phyloP scores from a whole-genome alignment of 1,284 basidiomycete species.

The Ceraceosorus guamensis region DNA sequence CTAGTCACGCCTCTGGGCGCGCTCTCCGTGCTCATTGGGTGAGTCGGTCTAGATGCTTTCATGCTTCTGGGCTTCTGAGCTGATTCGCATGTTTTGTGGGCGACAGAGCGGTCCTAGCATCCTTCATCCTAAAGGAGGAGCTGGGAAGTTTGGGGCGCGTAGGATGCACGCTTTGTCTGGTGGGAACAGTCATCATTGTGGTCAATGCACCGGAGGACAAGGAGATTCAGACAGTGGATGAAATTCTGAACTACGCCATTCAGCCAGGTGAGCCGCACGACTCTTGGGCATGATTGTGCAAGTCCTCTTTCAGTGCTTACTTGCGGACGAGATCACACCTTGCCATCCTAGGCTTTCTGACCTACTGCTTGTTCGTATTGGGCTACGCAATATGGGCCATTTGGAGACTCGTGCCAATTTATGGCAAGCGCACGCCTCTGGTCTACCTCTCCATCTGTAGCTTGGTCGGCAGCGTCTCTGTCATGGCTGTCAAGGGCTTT shows the following conservation, averaged over 20 bases:
- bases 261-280: constrained; percentile 59
- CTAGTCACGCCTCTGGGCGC: constrained; percentile 93
- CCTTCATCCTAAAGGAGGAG: constrained; percentile 85
- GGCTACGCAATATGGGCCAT: constrained; percentile 74
- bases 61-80: not conserved
- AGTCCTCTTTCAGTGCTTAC: not conserved
- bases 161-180: constrained; percentile 82
- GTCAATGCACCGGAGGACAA: constrained; percentile 95
- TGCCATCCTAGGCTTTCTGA: constrained; percentile 51
- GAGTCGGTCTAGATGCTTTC: constrained; percentile 42
- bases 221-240: constrained; percentile 84
- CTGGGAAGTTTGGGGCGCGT: constrained; percentile 85
- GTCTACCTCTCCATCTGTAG: constrained; percentile 94
- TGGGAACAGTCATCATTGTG: constrained; percentile 88
- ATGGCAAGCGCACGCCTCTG: constrained; percentile 79
- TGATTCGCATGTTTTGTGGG: constrained; percentile 1
- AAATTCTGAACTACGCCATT: constrained; percentile 80
- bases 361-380: constrained; percentile 78
- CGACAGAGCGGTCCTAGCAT: constrained; percentile 65
- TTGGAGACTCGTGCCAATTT: constrained; percentile 72
- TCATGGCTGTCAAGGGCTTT: constrained; percentile 94
- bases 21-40: constrained; percentile 94
- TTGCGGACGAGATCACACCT: not conserved
- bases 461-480: constrained; percentile 69
- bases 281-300: no score